Base-by-base conservation (phyloP, 345 rosid species). In the Durio zibethinus region DNA sequence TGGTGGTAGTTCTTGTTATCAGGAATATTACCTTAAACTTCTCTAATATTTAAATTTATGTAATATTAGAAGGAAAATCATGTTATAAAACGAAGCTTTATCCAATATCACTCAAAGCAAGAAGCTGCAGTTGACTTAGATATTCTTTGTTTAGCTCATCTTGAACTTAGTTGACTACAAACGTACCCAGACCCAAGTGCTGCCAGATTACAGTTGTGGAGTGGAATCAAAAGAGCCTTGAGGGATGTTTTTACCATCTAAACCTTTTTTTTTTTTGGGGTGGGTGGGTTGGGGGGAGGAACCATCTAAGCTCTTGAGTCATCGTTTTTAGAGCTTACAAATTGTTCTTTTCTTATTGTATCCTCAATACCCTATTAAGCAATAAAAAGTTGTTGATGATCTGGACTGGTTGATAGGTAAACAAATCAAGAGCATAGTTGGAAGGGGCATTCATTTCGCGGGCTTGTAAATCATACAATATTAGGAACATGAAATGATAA, bases 1-100 rank as follows among this genome's bases (percentile, higher is more conserved):
- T 33, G 65, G 45, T 47, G 11, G 33, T 63, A 60, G n/a, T 20
- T 11, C 72, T 62, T 74, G 60, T 76, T 63, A 33, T 53, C 48
- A 12, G 23, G 31, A 64, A 76, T 52, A n/a, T 29, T 73, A 14
- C 42, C 29, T 54, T 29, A 53, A 43, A 38, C 43, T 33, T 50
- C 10, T 72, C 45, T 12, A 50, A 52, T 10, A 52, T 50, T 52
- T 50, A 45, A 72, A 72, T 52, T 72, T n/a, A 10, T 52, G 31
- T 68, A 63, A 63, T 18, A 35, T 18, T 35, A 64, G 21, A 66
- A 3, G 8, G 27, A 10, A 65, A 38, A n/a, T 40, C 16, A 11
- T 65, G 50, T 35, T 7, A 36, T 20, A 9, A 40, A 20, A 36
- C 1, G 5, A 36, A 64, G 47, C 27, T 64, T 64, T 64, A 64